Base-by-base conservation (phyloP, 2,329 filamentous ascomycete species). In the Aspergillus neotritici region DNA sequence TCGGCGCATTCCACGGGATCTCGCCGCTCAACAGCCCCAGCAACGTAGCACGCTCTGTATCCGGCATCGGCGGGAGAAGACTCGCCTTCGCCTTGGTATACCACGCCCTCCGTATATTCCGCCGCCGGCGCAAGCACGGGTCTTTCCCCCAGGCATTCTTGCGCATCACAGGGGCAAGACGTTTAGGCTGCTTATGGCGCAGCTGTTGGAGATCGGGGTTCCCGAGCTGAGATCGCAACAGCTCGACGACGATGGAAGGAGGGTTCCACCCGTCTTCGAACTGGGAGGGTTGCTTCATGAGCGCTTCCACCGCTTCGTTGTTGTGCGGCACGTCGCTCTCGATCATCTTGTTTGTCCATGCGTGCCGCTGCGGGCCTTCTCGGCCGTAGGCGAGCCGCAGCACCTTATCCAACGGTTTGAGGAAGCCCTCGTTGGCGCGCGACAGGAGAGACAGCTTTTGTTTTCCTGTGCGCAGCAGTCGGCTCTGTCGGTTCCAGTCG, bases 351-450 rank as follows among this genome's bases (percentile, higher is more conserved):
- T 52, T 46, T 46, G 79, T 41, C 28, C 83, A 57, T 8, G 73
- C 62, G 45, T 73, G 66, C 52, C 76, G 70, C 28, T 76, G 67
- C 49, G 63, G 70, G 7, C 80, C 80, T 28, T 65, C 67, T 40
- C 80, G 73, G 11, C 78, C 80, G 53, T 83, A 83, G 11, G 79
- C 70, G 46, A 73, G 60, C 28, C 70, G 61, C 14, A 84, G 62
- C 9, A 81, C 66, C 42, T 72, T 76, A 34, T 74, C 64, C 13
- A 83, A 59, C 11, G 72, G 68, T 11, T 61, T 60, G 11, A 63
- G 51, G 40, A 80, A 75, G 47, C 79, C 80, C 45, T 74, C 64
- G 52, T 82, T 82, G 14, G 79, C 80, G 37, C 74, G 69, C 31
- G 52, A 54, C 13, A 80, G 60, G 28, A 69, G 49, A 2, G 68